Evolutionary conservation across 2,329 filamentous ascomycete genomes (phyloP).

Genomic region (Sclerotinia nivalis): DNA sequence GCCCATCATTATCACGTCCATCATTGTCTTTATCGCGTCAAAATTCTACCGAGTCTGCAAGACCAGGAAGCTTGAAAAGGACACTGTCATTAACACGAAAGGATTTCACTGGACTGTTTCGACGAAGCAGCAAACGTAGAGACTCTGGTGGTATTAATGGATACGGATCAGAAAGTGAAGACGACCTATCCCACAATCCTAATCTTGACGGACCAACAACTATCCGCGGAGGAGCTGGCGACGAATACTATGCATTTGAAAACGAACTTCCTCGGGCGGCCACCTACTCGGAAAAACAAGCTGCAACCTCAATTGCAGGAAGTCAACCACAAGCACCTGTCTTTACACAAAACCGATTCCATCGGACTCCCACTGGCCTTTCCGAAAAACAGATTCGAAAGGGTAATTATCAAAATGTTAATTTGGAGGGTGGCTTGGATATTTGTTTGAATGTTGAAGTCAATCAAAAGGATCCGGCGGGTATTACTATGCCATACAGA

Average conservation of each 20-base stretch:
- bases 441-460: slow-evolving; percentile 89
- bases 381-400: slow-evolving; percentile 60
- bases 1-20: slow-evolving; percentile 44
- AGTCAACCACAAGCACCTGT: slow-evolving; percentile 26
- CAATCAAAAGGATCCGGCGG: slow-evolving; percentile 78
- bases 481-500: slow-evolving; percentile 84
- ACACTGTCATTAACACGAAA: slow-evolving; percentile 62
- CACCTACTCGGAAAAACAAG: slow-evolving; percentile 28
- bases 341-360: slow-evolving; percentile 48
- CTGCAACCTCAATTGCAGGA: slow-evolving; percentile 35
- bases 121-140: slow-evolving; percentile 50
- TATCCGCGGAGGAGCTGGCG: slow-evolving; percentile 43
- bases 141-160: slow-evolving; percentile 57
- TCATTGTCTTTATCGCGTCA: slow-evolving; percentile 37
- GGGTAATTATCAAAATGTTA: slow-evolving; percentile 60
- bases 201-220: slow-evolving; percentile 32
- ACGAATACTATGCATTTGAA: slow-evolving; percentile 50
- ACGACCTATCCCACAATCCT: slow-evolving; percentile 39
- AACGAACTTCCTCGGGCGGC: slow-evolving; percentile 26
- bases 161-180: slow-evolving; percentile 50
- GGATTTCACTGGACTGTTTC: slow-evolving; percentile 49
- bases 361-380: slow-evolving; percentile 69
- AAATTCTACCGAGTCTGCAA: slow-evolving; percentile 44
- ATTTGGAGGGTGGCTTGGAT: slow-evolving; percentile 81
- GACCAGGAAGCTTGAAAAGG: slow-evolving; percentile 46